Percentiles rank a stretch among this genome's conserved stretches.
Conservation (phyloP, 345 rosid species). For the Psidium guajava region DNA sequence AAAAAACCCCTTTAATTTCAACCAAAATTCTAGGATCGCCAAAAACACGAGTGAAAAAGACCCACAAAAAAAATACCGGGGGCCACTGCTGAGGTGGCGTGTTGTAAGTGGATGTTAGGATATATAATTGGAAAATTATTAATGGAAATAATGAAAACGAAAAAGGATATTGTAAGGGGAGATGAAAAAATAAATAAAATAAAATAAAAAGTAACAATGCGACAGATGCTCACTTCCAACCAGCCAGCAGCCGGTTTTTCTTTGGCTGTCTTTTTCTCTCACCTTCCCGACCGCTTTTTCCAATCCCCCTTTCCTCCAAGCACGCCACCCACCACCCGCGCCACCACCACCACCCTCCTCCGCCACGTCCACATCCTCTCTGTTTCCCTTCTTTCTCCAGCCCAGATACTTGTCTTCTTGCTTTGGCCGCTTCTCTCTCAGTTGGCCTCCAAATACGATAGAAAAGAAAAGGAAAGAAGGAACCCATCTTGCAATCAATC, state of each 20-base stretch:
- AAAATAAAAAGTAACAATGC: neutral
- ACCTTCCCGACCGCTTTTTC: neutral
- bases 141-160: neutral
- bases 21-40: neutral
- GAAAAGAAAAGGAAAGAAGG: neutral
- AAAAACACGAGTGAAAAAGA: neutral
- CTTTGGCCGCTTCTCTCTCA: neutral
- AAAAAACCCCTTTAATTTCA: neutral
- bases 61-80: neutral
- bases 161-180: neutral
- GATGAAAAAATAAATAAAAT: neutral
- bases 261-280: neutral
- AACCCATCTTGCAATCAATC: neutral
- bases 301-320: neutral
- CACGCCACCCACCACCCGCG: neutral
- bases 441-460: neutral
- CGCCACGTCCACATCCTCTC: neutral
- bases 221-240: neutral
- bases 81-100: neutral
- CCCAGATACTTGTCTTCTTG: neutral
- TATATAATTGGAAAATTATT: neutral
- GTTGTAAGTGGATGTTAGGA: neutral
- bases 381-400: neutral
- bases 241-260: neutral
- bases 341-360: neutral